These are phyloP conservation scores for Gyromitra esculenta DNA, from an alignment of 2,329 filamentous ascomycete species.

Conservation along the genomic window DNA sequence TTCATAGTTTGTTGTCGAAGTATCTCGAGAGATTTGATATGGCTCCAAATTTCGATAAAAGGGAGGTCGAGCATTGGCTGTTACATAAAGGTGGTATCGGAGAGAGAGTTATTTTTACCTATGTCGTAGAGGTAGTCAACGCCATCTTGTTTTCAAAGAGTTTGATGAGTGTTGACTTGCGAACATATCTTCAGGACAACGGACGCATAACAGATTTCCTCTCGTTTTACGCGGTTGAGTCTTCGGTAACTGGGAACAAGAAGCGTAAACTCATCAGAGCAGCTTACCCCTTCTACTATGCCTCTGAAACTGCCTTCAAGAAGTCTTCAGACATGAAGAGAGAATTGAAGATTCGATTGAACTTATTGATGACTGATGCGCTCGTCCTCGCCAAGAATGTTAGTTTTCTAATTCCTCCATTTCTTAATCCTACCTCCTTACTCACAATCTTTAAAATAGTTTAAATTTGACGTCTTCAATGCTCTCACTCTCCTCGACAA, in stretches of 20 bases:
- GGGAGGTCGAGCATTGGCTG: conserved; percentile 89
- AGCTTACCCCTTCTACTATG: conserved; percentile 98
- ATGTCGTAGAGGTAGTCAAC: conserved; percentile 78
- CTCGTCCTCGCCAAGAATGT: conserved; percentile 82
- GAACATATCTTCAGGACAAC: conserved; percentile 15
- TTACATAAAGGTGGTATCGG: conserved; percentile 73
- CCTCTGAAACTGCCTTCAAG: conserved; percentile 77
- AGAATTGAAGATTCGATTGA: conserved; percentile 80
- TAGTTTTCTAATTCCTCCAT: background rate
- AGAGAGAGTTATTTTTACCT: conserved; percentile 91
- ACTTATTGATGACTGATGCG: conserved; percentile 81
- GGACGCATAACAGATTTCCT: conserved; percentile 91
- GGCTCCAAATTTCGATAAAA: conserved; percentile 79
- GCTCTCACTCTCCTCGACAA: conserved; percentile 94
- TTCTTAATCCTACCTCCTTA: background rate
- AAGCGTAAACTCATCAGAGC: conserved; percentile 83
- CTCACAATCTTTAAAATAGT: conserved; percentile 45
- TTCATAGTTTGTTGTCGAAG: conserved; percentile 76
- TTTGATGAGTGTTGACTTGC: background rate
- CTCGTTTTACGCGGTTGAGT: conserved; percentile 95
- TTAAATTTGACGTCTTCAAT: conserved; percentile 95
- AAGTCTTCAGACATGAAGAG: conserved; percentile 61
- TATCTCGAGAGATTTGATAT: conserved; percentile 86
- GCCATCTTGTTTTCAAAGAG: conserved; percentile 2
- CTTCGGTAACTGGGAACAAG: conserved; percentile 77